A percentile compares a stretch with the other conserved stretches of the same genome.
phyloP scores from a whole-genome alignment of 176 grass and related monocot genomes.

The Oryza nivara region DNA sequence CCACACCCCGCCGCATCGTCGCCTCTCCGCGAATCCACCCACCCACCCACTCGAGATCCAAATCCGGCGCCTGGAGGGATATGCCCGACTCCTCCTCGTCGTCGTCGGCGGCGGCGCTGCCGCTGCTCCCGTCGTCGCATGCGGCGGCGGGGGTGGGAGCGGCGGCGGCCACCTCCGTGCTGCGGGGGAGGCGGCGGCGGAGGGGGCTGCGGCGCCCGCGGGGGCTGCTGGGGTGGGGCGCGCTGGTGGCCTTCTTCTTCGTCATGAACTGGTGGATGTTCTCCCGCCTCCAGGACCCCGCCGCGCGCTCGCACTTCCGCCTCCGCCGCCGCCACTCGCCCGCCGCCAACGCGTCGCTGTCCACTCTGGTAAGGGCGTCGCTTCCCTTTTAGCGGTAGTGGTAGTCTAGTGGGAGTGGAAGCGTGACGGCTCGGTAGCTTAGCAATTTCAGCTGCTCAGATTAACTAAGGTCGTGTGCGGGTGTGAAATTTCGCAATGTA shows the following conservation, averaged over 20 bases:
- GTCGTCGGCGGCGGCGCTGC: neutral
- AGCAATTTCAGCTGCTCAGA: neutral
- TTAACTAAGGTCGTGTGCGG: neutral
- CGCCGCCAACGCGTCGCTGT: slow-evolving; percentile 29
- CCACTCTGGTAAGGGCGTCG: slow-evolving; percentile 42
- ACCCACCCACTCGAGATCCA: slow-evolving; percentile 31
- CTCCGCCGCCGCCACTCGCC: slow-evolving; percentile 44
- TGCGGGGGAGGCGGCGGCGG: slow-evolving; percentile 41
- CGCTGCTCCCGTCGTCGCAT: slow-evolving; percentile 10
- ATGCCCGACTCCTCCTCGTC: neutral
- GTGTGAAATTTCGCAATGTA: neutral
- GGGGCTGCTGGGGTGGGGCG: slow-evolving; percentile 61
- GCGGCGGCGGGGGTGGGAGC: neutral
- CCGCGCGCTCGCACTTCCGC: slow-evolving; percentile 45
- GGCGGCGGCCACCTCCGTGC: slow-evolving; percentile 30
- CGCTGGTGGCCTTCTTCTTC: slow-evolving; percentile 86
- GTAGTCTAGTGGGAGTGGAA: neutral
- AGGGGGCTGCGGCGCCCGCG: slow-evolving; percentile 61
- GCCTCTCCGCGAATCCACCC: neutral
- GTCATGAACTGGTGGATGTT: slow-evolving; percentile 99
- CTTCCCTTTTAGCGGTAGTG: neutral
- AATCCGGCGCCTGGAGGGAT: slow-evolving; percentile 12
- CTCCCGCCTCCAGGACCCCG: slow-evolving; percentile 87
- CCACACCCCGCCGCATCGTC: neutral
- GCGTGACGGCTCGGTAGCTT: neutral